Evolutionary conservation across 495 filamentous ascomycete genomes (phyloP), one percentile per base, ranked within the genome.

Genomic region (Xylona heveae): DNA sequence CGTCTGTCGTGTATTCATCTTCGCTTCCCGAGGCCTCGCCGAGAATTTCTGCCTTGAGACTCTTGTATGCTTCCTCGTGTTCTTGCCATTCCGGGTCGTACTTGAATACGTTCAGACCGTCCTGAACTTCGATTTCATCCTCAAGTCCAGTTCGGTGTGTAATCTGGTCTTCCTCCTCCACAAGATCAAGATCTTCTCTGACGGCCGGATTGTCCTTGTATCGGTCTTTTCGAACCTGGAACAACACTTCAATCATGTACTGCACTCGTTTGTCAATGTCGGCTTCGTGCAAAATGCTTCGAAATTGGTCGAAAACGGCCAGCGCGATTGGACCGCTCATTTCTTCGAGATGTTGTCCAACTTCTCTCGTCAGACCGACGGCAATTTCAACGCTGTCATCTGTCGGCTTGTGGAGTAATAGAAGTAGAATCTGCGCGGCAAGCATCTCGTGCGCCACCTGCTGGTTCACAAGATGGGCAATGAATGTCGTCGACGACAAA

Each of bases 381-480:
- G 88, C 88, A 52, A 99, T 93, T 55, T 99, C 88, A 28, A 99
- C 88, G 38, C 81, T 90, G 52, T 94, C 88, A 40, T 99, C 88
- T 0, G 90, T 94, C 8, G 88, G 90, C 46, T 91, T 91, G 46
- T 85, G 65, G 22, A 99, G 64, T 13, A 99, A 58, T 19, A 95
- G 62, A 15, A 93, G 55, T 16, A 99, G 55, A 18, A 94, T 88
- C 54, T 95, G 78, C 3, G 84, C 88, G 2, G 77, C 79, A 25
- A 95, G 51, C 53, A 85, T 79, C 52, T 94, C 88, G 49, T 85
- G 72, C n/a, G 74, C 79, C 2, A 99, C 83, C 49, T 93, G 83
- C 46, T 88, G 75, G 44, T 99, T 99, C 50, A 77, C 78, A 21
- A 95, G 59, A 47, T 95, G 90, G 9, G 88, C 84, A 44, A 95